Evolutionary conservation across 306 rosid species (phyloP).

Genomic region (Geum urbanum): DNA sequence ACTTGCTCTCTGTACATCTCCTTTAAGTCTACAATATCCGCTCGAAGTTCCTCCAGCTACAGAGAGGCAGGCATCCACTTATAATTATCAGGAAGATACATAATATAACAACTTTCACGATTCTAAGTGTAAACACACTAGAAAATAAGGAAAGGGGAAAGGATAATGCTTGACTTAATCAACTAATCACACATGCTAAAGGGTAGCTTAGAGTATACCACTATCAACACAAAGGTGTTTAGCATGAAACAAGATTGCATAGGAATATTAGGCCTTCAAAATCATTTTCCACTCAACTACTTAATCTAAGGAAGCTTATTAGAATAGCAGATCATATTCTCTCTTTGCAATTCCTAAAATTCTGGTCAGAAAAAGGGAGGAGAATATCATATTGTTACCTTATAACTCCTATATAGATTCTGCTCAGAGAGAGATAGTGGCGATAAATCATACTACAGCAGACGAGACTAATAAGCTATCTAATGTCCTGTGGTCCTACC

Average conservation of each 20-base stretch:
- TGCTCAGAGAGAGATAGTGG: neutral
- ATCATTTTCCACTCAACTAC: neutral
- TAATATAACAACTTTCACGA: neutral
- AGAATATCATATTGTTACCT: neutral
- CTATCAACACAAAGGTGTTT: neutral
- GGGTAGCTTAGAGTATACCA: neutral
- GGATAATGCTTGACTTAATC: neutral
- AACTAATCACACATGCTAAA: neutral
- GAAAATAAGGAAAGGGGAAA: neutral
- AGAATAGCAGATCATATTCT: neutral
- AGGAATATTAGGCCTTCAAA: neutral
- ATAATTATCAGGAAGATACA: constrained; percentile 23
- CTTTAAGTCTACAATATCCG: constrained; percentile 95
- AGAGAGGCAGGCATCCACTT: constrained; percentile 32
- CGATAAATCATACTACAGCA: neutral
- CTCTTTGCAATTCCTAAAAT: no score
- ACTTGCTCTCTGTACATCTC: constrained; percentile 99
- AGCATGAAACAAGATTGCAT: neutral
- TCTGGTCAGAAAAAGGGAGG: no score
- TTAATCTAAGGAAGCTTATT: neutral
- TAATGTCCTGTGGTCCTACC: neutral
- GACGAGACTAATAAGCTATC: neutral
- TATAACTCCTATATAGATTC: neutral
- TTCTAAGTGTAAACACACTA: neutral
- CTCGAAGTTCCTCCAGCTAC: constrained; percentile 98